These are phyloP conservation scores for Coemansia sp. DNA, from an alignment of 192 early-diverging fungal genomes.

Conservation along the genomic window DNA sequence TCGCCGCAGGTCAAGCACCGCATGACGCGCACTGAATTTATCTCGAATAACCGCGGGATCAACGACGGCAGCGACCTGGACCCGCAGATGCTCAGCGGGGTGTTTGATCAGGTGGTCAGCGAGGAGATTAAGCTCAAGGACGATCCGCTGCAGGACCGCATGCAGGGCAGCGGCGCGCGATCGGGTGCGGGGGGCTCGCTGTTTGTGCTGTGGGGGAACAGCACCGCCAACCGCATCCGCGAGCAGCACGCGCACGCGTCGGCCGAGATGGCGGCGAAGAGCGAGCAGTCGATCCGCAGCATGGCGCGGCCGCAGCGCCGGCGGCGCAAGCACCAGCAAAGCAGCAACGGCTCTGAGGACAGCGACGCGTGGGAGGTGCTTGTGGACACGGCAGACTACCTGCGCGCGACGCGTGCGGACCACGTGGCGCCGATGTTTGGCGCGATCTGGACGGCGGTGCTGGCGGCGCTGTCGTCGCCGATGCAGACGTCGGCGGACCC, in stretches of 20 bases:
- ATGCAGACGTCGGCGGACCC: conserved; percentile 81
- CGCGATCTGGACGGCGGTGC: conserved; percentile 81
- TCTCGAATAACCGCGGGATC: conserved; percentile 91
- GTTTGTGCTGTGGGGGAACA: conserved; percentile 49
- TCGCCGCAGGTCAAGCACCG: conserved; percentile 81
- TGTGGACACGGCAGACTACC: conserved; percentile 56
- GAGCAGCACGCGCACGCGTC: conserved; percentile 62
- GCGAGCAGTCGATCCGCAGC: conserved; percentile 64
- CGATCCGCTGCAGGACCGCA: conserved; percentile 55
- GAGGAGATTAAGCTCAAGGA: conserved; percentile 96
- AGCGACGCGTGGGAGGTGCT: conserved; percentile 23
- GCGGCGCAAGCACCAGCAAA: neutral
- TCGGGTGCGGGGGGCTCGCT: conserved; percentile 29
- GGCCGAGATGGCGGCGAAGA: conserved; percentile 68
- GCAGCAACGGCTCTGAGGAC: too few relatives aligned
- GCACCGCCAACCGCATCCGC: conserved; percentile 42
- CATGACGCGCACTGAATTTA: conserved; percentile 85
- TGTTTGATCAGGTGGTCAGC: conserved; percentile 77
- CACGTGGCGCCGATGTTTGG: conserved; percentile 94
- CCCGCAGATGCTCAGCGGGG: conserved; percentile 63
- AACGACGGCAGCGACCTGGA: conserved; percentile 83
- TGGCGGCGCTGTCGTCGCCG: conserved; percentile 79
- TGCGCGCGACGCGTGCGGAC: conserved; percentile 74
- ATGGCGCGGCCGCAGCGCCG: conserved; percentile 57
- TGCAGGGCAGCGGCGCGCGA: too few relatives aligned